Base-by-base conservation (phyloP, 495 filamentous ascomycete genomes). In the Xylaria longipes region DNA sequence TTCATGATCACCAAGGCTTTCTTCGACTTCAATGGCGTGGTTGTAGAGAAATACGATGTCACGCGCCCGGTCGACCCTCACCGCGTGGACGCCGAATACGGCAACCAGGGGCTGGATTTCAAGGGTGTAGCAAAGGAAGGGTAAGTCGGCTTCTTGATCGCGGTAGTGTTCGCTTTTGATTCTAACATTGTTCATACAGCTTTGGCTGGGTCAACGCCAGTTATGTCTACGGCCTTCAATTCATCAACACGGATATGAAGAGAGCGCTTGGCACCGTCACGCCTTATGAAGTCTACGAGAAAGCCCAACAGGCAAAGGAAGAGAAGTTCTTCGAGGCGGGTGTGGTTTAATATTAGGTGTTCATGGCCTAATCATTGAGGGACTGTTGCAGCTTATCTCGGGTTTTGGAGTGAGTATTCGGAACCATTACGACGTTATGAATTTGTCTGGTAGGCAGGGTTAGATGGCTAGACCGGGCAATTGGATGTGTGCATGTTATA, bases 141-240 rank as follows among this genome's bases (percentile, higher is more conserved):
- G 96, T 98, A 86, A 87, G 92, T 88, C 60, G 77, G 71, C 39
- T 52, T 57, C 64, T 70, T 64, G 0, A 52, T 39, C 29, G 43
- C 61, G 43, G 4, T 43, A 8, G 1, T n/a, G 45, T 31, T 65
- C 62, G 1, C 68, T 33, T 25, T 68, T 81, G 84, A 77, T 84
- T 72, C 70, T 61, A 74, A 74, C 43, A 33, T 58, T 27, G 29
- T 31, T 35, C 74, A 35, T 72, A 37, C 73, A 99, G 96, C 48
- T 99, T 99, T 77, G 96, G 95, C 27, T 99, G 96, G 96, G 97
- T 97, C 76, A 99, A 99, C 76, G 96, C 95, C 70, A 97, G 94
- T 76, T 98, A 94, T 78, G 90, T 98, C 57, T 93, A 94, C 76
- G 96, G 95, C 58, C 83, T 98, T 45, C 90, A 93, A 50, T 89